A percentile compares a stretch with the other conserved stretches of the same genome.
phyloP scores from a whole-genome alignment of 179 eudicot species.

The Actinidia polygama region DNA sequence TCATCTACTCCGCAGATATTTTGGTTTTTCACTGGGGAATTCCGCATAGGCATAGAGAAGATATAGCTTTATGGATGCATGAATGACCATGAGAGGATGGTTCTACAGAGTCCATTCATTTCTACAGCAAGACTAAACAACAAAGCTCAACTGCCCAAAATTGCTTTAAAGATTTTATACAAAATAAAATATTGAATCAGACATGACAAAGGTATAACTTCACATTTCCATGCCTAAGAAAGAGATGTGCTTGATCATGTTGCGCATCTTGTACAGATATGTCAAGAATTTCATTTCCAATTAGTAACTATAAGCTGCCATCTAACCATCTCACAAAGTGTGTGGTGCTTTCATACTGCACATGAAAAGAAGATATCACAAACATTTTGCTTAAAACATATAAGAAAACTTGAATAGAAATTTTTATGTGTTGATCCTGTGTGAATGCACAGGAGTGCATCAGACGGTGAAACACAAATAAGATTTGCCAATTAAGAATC shows the following conservation, averaged over 20 bases:
- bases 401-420: background rate
- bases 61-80: background rate
- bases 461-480: too few relatives aligned
- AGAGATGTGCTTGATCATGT: slow-evolving; percentile 92
- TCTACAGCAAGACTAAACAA: background rate
- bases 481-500: background rate
- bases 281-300: slow-evolving; percentile 98
- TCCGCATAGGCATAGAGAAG: background rate
- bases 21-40: background rate
- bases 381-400: background rate
- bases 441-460: too few relatives aligned
- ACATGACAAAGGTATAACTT: background rate
- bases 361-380: slow-evolving; percentile 23
- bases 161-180: background rate
- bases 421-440: too few relatives aligned
- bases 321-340: slow-evolving; percentile 98
- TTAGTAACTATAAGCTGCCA: slow-evolving; percentile 85
- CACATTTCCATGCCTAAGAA: slow-evolving; percentile 95
- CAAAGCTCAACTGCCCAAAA: background rate
- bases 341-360: slow-evolving; percentile 95
- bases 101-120: background rate
- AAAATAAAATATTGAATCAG: slow-evolving; percentile 1
- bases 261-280: slow-evolving; percentile 95
- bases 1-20: background rate
- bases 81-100: background rate